Evolutionary conservation across 257 asterid species (phyloP).

Genomic region (Craterostigma plantagineum): DNA sequence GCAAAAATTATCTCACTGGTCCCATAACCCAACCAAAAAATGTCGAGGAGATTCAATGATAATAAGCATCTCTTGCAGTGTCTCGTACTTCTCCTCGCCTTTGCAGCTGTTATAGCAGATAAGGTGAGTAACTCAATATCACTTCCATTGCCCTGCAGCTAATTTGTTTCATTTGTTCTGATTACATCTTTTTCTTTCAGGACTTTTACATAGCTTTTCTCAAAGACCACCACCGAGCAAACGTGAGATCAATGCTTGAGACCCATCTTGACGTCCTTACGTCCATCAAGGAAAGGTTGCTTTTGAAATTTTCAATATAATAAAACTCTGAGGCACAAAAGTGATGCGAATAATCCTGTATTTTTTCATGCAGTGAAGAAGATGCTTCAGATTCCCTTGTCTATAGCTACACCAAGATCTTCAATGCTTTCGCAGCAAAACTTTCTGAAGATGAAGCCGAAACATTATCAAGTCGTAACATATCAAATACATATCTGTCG

Average conservation of each 20-base stretch:
- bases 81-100: conserved; percentile 20
- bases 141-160: no score
- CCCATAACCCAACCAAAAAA: not conserved
- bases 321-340: not conserved
- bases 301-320: not conserved
- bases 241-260: conserved; percentile 17
- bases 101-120: conserved; percentile 19
- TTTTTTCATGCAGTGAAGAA: conserved; percentile 19
- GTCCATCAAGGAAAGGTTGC: conserved; percentile 51
- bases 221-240: conserved; percentile 26
- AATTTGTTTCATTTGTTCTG: not conserved
- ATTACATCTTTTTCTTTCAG: conserved; percentile 17
- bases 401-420: conserved; percentile 55
- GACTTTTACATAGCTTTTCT: conserved; percentile 66
- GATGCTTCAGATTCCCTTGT: conserved; percentile 56
- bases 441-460: conserved; percentile 58
- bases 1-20: conserved; percentile 1
- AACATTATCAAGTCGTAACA: conserved; percentile 28
- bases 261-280: conserved; percentile 51
- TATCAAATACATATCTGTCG: no score
- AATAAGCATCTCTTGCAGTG: conserved; percentile 9
- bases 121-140: conserved; percentile 18
- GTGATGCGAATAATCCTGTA: not conserved
- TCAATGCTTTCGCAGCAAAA: conserved; percentile 83
- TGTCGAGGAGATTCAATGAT: conserved; percentile 16